Evolutionary conservation across 352 stramenopile genomes (phyloP), one percentile per base, ranked within the genome.

Genomic region (Albugo laibachii): DNA sequence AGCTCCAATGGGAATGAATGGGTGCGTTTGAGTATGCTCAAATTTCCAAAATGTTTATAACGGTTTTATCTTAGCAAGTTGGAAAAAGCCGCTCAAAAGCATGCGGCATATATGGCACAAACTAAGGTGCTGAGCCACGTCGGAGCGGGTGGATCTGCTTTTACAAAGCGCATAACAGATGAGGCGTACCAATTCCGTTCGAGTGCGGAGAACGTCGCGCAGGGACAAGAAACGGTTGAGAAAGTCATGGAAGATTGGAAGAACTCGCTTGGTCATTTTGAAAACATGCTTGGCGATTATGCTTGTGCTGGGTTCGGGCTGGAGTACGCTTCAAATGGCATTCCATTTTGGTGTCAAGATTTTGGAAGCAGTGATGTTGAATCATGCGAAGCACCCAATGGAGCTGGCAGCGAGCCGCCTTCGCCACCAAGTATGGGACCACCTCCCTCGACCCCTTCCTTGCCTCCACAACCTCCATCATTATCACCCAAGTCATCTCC

Each of bases 281-380:
- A 10, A 8, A 43, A 43, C 38, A 43, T 43, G 16, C 3, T 43
- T 36, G 46, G 34, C 19, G 19, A 43, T 24, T 43, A 43, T 43
- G 38, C 38, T 24, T 21, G 16, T 8, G 38, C 8, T 19, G 38
- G 38, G 8, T 43, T 43, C 8, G 38, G 38, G 0, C 52, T 58
- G 37, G 53, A 53, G 19, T 58, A 56, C 45, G 50, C 49, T 21
- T 37, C 36, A 42, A 44, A 13, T 8, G 59, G 48, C 38, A 45
- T 47, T 39, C 37, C 16, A 8, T 43, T 10, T 24, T 43, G 38
- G 38, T 19, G 16, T 19, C 38, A 43, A 8, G 38, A 43, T 24
- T 43, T 43, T 43, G 38, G 38, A 19, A 31, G 8, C 3, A 31
- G 8, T 31, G 24, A 31, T 31, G 24, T 31, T 10, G 24, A 31